A percentile compares a stretch with the other conserved stretches of the same genome.
Evolutionary conservation across 2,329 filamentous ascomycete genomes (phyloP).

Genomic region (Elsinoe fawcettii): DNA sequence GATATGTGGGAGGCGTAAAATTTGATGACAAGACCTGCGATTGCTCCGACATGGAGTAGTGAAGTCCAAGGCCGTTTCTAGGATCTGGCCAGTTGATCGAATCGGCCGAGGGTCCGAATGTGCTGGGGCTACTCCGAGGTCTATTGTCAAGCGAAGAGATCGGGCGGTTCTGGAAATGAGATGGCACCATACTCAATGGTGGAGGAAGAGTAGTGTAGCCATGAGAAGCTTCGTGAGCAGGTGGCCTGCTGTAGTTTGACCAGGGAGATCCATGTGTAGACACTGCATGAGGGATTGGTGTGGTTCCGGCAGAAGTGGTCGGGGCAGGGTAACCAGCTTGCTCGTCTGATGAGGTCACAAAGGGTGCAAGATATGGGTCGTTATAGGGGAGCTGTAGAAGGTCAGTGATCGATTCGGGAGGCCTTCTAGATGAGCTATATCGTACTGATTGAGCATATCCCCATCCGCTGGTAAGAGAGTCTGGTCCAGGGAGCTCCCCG

Average conservation of each 20-base stretch:
- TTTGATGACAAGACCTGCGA: constrained; percentile 21
- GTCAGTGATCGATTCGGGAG: not conserved
- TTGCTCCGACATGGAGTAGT: constrained; percentile 27
- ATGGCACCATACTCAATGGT: constrained; percentile 3
- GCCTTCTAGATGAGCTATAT: not conserved
- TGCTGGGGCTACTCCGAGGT: constrained; percentile 38
- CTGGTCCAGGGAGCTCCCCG: constrained; percentile 7
- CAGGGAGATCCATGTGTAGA: constrained; percentile 11
- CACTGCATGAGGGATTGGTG: constrained; percentile 7
- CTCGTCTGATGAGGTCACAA: constrained; percentile 29
- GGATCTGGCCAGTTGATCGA: constrained; percentile 31
- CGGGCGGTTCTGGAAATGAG: constrained; percentile 8
- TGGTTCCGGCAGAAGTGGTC: constrained; percentile 14
- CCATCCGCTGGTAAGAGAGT: constrained; percentile 2
- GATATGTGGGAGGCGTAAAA: constrained; percentile 29
- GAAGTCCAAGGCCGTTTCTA: constrained; percentile 36
- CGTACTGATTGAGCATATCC: constrained; percentile 3
- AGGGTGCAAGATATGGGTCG: constrained; percentile 29
- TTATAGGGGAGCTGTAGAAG: constrained; percentile 21
- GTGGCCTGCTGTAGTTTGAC: constrained; percentile 5
- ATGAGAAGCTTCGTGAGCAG: not conserved
- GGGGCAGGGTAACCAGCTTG: constrained; percentile 14
- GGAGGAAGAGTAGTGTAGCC: constrained; percentile 14
- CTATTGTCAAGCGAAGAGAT: constrained; percentile 21
- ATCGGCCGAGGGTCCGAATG: constrained; percentile 34